phyloP scores from a whole-genome alignment of 2,329 filamentous ascomycete species.

The Furcasterigmium sp. region DNA sequence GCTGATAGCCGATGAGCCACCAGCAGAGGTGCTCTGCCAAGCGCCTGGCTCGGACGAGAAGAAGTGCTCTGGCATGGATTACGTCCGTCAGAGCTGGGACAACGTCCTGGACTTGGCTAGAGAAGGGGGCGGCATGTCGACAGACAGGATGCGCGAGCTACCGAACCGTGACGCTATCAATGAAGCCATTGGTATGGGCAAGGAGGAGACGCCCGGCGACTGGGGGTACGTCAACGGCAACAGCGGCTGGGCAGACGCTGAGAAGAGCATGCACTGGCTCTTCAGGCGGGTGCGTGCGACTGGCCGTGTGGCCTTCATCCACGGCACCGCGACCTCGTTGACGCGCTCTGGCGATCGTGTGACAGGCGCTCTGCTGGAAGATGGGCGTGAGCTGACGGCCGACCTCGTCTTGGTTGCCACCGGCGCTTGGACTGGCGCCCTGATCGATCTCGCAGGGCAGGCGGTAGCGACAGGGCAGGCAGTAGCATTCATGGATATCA shows the following conservation, averaged over 20 bases:
- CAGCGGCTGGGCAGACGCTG: conserved; percentile 79
- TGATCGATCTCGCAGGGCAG: conserved; percentile 73
- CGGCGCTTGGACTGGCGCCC: conserved; percentile 77
- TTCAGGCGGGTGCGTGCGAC: conserved; percentile 47
- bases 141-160: conserved; percentile 38
- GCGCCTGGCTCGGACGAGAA: conserved; percentile 18
- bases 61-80: conserved; percentile 46
- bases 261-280: conserved; percentile 62
- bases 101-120: conserved; percentile 51
- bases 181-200: conserved; percentile 27
- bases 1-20: conserved; percentile 42
- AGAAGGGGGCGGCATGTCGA: conserved; percentile 27
- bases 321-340: conserved; percentile 38
- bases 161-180: conserved; percentile 38
- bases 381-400: conserved; percentile 48
- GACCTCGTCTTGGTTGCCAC: conserved; percentile 76
- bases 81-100: conserved; percentile 51
- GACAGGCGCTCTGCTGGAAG: conserved; percentile 48
- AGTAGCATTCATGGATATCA: conserved; percentile 72
- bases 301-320: conserved; percentile 50
- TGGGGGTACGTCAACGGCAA: conserved; percentile 70
- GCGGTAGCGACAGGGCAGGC: conserved; percentile 78
- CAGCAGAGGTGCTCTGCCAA: conserved; percentile 1
- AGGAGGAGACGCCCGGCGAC: conserved; percentile 42
- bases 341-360: conserved; percentile 20